A percentile compares a stretch with the other conserved stretches of the same genome.
These are phyloP conservation scores for Suillus fuscotomentosus DNA, from an alignment of 768 basidiomycete species.

Conservation along the genomic window DNA sequence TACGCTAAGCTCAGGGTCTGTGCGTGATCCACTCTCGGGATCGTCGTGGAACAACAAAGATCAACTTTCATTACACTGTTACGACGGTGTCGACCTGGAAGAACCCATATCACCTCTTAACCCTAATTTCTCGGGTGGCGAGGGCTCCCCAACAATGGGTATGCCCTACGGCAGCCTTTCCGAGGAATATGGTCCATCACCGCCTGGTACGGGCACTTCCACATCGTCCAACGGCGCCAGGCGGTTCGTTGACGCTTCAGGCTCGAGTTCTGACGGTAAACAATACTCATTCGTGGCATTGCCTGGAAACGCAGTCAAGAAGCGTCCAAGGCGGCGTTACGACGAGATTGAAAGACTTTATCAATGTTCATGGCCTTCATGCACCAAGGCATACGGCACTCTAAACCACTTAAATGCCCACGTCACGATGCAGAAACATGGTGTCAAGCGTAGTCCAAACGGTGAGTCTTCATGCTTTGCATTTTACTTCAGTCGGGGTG, in stretches of 20 bases:
- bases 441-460: conserved; percentile 81
- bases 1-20: conserved; percentile 42
- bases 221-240: conserved; percentile 44
- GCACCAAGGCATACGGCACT: conserved; percentile 87
- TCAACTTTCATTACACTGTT: conserved; percentile 29
- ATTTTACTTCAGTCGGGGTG: conserved; percentile 5
- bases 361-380: conserved; percentile 77
- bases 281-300: conserved; percentile 82
- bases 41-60: conserved; percentile 29
- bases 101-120: conserved; percentile 56
- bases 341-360: conserved; percentile 97
- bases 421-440: conserved; percentile 98
- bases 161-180: conserved; percentile 44
- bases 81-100: conserved; percentile 37
- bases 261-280: conserved; percentile 49
- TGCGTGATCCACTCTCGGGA: conserved; percentile 40
- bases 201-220: conserved; percentile 62
- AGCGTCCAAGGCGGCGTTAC: conserved; percentile 81
- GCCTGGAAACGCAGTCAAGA: conserved; percentile 78
- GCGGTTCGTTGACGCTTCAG: conserved; percentile 18
- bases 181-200: conserved; percentile 58
- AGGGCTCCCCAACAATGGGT: conserved; percentile 33
- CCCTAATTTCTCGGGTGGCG: conserved; percentile 48
- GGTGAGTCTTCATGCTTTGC: conserved; percentile 50
- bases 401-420: conserved; percentile 98